Conservation (phyloP, 2,329 filamentous ascomycete genomes). For the Diaporthe sp. region DNA sequence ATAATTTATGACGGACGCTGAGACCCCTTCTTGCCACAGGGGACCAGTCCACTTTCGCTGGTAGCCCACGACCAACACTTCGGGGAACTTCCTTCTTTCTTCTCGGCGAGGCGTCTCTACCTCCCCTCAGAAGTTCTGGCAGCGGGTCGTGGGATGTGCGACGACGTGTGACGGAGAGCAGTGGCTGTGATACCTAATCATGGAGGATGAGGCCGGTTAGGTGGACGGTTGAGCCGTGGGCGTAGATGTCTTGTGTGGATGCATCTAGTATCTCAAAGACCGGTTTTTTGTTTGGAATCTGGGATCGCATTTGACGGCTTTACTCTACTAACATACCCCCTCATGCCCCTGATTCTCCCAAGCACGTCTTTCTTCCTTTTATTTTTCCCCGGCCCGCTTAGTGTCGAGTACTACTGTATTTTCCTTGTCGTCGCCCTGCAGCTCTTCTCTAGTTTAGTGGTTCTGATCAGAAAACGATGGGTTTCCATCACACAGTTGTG, state of each 20-base stretch:
- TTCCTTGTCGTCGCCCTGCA: conserved; percentile 41
- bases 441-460: conserved; percentile 42
- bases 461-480: conserved; percentile 42
- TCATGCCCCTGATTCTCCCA: conserved; percentile 39
- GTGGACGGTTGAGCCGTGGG: conserved; percentile 36
- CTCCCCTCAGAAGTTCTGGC: conserved; percentile 34
- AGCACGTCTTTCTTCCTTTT: conserved; percentile 41
- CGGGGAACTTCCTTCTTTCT: conserved; percentile 40
- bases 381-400: conserved; percentile 39
- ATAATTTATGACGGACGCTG: conserved; percentile 42
- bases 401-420: conserved; percentile 42
- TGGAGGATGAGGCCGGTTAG: conserved; percentile 34
- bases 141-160: conserved; percentile 34
- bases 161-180: conserved; percentile 34
- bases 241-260: conserved; percentile 38
- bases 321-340: conserved; percentile 42
- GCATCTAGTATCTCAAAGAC: conserved; percentile 38
- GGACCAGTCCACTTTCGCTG: conserved; percentile 40
- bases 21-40: conserved; percentile 36
- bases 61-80: conserved; percentile 42
- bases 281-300: conserved; percentile 40
- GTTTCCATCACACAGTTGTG: conserved; percentile 34
- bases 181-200: conserved; percentile 38
- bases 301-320: conserved; percentile 42
- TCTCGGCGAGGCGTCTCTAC: conserved; percentile 38